Percentiles rank a stretch among this genome's conserved stretches.
Conservation (phyloP, 2,329 filamentous ascomycete genomes). For the Fusarium nanum region DNA sequence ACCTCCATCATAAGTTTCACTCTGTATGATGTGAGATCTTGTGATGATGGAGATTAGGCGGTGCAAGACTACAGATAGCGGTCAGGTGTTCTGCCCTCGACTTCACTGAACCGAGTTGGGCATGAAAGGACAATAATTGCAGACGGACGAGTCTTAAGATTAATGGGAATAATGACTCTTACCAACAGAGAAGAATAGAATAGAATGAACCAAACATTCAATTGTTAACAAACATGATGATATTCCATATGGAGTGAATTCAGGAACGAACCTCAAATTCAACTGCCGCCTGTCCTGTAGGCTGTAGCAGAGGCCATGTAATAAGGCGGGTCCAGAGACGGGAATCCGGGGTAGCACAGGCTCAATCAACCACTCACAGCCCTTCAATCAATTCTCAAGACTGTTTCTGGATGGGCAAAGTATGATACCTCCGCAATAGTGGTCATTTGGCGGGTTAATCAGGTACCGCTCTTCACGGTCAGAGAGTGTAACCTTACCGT, state of each 20-base stretch:
- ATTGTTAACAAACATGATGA: background rate
- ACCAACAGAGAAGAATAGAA: background rate
- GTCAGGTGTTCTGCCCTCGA: slow-evolving; percentile 18
- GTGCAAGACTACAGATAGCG: background rate
- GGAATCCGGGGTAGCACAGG: slow-evolving; percentile 42
- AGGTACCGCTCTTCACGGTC: slow-evolving; percentile 18
- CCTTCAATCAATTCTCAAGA: background rate
- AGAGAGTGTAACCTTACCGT: slow-evolving; percentile 13
- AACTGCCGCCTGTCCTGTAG: slow-evolving; percentile 20
- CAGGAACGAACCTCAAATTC: background rate
- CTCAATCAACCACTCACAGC: slow-evolving; percentile 38
- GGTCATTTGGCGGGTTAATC: slow-evolving; percentile 2
- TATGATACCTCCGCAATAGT: slow-evolving; percentile 8
- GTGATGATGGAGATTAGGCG: slow-evolving; percentile 10
- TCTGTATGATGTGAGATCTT: background rate
- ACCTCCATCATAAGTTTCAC: slow-evolving; percentile 14
- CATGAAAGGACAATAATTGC: background rate
- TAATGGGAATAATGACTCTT: background rate
- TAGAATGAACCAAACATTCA: background rate
- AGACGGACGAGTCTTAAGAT: background rate
- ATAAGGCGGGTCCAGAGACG: slow-evolving; percentile 8
- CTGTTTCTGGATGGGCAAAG: background rate
- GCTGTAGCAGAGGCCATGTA: background rate
- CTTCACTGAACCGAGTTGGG: background rate
- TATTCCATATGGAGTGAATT: background rate